A percentile compares a stretch with the other conserved stretches of the same genome.
Conservation (phyloP, 257 asterid genomes). For the Solanum commersonii region DNA sequence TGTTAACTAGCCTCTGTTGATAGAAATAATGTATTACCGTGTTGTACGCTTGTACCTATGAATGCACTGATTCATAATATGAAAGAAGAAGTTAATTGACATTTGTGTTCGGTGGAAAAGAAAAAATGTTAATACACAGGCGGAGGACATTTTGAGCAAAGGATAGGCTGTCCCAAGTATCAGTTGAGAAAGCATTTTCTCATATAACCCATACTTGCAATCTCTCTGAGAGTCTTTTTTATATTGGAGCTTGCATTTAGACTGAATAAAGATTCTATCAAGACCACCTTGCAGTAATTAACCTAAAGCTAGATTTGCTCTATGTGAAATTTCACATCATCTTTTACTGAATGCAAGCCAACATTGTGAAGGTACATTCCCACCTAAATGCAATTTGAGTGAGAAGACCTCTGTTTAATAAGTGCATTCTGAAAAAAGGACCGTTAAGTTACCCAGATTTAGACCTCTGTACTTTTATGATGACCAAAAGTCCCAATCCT, state of each 20-base stretch:
- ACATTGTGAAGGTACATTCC: neutral
- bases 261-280: neutral
- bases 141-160: neutral
- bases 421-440: neutral
- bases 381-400: neutral
- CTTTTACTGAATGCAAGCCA: neutral
- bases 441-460: neutral
- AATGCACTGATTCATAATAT: neutral
- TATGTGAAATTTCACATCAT: neutral
- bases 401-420: neutral
- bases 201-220: neutral
- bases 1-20: neutral
- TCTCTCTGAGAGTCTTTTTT: neutral
- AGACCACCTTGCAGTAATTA: neutral
- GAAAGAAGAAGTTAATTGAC: neutral
- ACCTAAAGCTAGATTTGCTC: neutral
- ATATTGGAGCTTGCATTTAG: neutral
- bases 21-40: neutral
- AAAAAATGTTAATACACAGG: neutral
- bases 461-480: neutral
- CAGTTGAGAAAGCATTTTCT: neutral
- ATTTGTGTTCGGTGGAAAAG: neutral
- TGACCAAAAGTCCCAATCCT: neutral
- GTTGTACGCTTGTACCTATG: neutral
- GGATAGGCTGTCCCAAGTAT: neutral